Conservation (phyloP, 176 grass and related monocot genomes). For the Rhynchospora tenuis region DNA sequence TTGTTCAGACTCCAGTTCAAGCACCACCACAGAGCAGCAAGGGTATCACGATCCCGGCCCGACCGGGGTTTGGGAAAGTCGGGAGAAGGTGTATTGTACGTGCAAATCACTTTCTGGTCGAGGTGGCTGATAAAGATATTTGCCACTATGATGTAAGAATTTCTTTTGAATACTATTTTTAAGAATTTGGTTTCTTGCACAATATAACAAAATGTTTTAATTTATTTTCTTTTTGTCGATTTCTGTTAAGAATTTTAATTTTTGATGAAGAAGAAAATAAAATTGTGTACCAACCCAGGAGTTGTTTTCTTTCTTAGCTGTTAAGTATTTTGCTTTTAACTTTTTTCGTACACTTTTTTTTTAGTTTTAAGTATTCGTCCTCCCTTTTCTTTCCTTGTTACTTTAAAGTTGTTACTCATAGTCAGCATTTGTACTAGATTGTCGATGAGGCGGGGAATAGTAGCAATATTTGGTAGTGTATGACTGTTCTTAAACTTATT, state of each 20-base stretch:
- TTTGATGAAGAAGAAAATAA: no score
- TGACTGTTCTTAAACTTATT: no score
- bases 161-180: no score
- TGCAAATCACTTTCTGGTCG: constrained; percentile 65
- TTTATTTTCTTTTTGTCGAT: not conserved
- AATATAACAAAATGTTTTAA: not conserved
- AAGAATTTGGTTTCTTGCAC: not conserved
- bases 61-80: constrained; percentile 32
- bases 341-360: not conserved
- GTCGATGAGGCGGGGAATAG: no score
- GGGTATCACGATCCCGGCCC: constrained; percentile 17
- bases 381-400: not conserved
- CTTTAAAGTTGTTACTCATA: no score
- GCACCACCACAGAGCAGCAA: constrained; percentile 36
- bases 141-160: constrained; percentile 47
- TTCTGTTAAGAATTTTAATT: not conserved
- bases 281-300: not conserved
- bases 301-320: not conserved
- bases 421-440: no score
- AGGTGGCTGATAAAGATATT: constrained; percentile 31
- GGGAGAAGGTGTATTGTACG: constrained; percentile 26
- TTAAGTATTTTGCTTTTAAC: not conserved
- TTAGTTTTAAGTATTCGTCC: not conserved
- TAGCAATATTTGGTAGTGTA: no score
- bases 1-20: not conserved